Evolutionary conservation across 2,329 filamentous ascomycete genomes (phyloP).

Genomic region (Aspergillus awamori): DNA sequence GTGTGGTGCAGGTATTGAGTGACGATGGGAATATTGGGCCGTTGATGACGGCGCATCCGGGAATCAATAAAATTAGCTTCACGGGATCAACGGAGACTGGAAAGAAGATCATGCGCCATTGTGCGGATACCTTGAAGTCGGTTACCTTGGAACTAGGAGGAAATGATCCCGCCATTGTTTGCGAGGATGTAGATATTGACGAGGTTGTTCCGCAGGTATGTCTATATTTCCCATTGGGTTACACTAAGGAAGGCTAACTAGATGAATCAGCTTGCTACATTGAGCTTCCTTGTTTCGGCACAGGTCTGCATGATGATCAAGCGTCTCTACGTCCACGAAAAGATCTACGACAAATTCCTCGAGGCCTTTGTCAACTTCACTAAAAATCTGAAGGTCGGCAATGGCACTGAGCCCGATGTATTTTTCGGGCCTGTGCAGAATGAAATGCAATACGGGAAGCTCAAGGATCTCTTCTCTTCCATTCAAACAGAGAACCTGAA

Average conservation of each 20-base stretch:
- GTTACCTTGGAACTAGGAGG: constrained; percentile 57
- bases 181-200: constrained; percentile 52
- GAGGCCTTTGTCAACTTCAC: constrained; percentile 47
- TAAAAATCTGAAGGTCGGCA: constrained; percentile 39
- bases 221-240: too few relatives aligned
- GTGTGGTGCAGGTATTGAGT: constrained; percentile 56
- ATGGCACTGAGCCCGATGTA: constrained; percentile 42
- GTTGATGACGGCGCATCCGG: constrained; percentile 52
- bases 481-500: constrained; percentile 57
- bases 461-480: constrained; percentile 59
- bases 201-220: constrained; percentile 29
- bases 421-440: constrained; percentile 64
- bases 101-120: constrained; percentile 51
- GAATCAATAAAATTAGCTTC: constrained; percentile 59
- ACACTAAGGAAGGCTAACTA: too few relatives aligned
- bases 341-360: constrained; percentile 58
- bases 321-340: constrained; percentile 61
- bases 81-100: constrained; percentile 57
- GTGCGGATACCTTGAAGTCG: constrained; percentile 54
- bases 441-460: constrained; percentile 63
- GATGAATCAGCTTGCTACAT: constrained; percentile 37
- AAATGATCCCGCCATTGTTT: constrained; percentile 57
- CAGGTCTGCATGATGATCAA: constrained; percentile 59
- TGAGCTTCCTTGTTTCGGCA: constrained; percentile 55
- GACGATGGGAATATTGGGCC: constrained; percentile 57